Evolutionary conservation across 176 grass and related monocot genomes (phyloP).

Genomic region (Olyra latifolia): DNA sequence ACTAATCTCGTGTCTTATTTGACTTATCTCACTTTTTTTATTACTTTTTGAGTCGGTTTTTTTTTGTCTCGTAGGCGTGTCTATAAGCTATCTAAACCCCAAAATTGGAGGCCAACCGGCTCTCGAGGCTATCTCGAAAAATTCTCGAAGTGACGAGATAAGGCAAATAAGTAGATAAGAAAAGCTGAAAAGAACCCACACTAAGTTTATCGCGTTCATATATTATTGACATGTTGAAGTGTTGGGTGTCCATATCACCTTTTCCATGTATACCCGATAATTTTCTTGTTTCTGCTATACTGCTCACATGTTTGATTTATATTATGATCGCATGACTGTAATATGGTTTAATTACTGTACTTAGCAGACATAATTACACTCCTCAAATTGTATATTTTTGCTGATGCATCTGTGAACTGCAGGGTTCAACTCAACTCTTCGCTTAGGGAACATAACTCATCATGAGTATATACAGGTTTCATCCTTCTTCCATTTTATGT

Average conservation of each 20-base stretch:
- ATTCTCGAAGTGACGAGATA: too few relatives aligned
- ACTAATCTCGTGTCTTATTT: too few relatives aligned
- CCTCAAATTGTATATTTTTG: neutral
- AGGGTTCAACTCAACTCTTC: constrained; percentile 95
- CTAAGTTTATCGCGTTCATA: too few relatives aligned
- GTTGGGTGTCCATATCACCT: neutral
- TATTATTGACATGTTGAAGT: neutral
- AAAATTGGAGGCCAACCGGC: too few relatives aligned
- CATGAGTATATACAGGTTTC: constrained; percentile 96
- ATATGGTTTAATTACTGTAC: neutral
- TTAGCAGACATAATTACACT: neutral
- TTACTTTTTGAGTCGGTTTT: too few relatives aligned
- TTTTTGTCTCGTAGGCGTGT: too few relatives aligned
- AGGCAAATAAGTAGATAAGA: too few relatives aligned
- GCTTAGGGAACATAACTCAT: constrained; percentile 88
- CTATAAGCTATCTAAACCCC: too few relatives aligned
- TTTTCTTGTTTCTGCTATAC: neutral
- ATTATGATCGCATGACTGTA: neutral
- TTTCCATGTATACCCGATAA: neutral
- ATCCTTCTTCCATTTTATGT: neutral
- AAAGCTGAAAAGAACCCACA: too few relatives aligned
- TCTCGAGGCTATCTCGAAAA: too few relatives aligned
- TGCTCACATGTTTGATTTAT: neutral
- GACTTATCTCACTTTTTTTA: too few relatives aligned
- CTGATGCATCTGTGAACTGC: constrained; percentile 37